phyloP scores from a whole-genome alignment of 164 flowering plant species.

The Hamamelis virginiana region DNA sequence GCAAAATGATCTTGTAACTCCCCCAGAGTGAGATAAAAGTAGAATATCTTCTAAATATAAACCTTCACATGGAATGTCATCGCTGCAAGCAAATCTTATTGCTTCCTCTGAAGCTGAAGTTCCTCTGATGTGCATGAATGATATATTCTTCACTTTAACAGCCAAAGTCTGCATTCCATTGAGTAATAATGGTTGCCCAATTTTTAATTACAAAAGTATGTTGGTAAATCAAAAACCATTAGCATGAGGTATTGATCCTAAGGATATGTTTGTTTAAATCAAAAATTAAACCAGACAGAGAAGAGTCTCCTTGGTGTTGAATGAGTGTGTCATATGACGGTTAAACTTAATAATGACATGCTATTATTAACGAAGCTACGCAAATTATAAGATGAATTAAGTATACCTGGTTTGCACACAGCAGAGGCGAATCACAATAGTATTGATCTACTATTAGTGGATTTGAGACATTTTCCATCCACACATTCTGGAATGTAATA shows the following conservation, averaged over 20 bases:
- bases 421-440: constrained; percentile 70
- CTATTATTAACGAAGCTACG: not conserved
- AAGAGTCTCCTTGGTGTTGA: not conserved
- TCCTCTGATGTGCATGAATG: constrained; percentile 62
- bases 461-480: constrained; percentile 81
- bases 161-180: constrained; percentile 56
- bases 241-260: too few species aligned
- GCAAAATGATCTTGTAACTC: constrained; percentile 53
- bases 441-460: constrained; percentile 90
- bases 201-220: not conserved
- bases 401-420: constrained; percentile 82
- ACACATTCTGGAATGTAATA: constrained; percentile 54
- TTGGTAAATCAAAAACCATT: not conserved
- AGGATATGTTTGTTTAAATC: too few species aligned
- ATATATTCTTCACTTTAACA: constrained; percentile 56
- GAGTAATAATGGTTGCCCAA: not conserved
- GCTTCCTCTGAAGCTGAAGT: constrained; percentile 84
- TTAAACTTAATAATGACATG: constrained; percentile 1
- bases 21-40: constrained; percentile 39
- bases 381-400: not conserved
- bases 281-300: not conserved
- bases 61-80: constrained; percentile 59
- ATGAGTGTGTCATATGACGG: not conserved
- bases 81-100: constrained; percentile 75
- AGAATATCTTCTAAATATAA: constrained; percentile 64